Evolutionary conservation across 2,329 filamentous ascomycete species (phyloP), one percentile per base, ranked within the genome.

Genomic region (Chaetomium olivaceum): DNA sequence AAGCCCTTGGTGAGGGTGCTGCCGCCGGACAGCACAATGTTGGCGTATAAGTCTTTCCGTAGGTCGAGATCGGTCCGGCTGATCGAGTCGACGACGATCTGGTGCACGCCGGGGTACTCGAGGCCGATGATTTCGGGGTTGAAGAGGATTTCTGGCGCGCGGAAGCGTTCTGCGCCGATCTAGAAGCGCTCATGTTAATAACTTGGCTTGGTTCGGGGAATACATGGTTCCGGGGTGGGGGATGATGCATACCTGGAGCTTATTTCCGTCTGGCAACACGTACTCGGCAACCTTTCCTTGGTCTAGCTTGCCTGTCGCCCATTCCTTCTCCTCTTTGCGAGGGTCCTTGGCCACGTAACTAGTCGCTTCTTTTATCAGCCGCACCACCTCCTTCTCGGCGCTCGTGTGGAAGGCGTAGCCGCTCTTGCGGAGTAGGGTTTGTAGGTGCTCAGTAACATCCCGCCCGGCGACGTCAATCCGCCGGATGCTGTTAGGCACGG

Each of bases 321-420:
- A 99, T 69, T 98, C 95, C 80, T 97, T 97, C 81, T 99, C 95
- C 78, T 99, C 95, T 73, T 91, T 93, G 76, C 90, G 90, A 8
- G 95, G 93, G 77, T 98, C 93, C 61, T 91, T 81, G 27, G 95
- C 93, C 48, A 99, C 90, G 77, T 98, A 99, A 64, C 91, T 91
- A 57, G 92, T 90, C 75, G 91, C 91, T 83, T 99, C 95, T 81
- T 99, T 99, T 81, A 99, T 97, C 78, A 92, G 85, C 71, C 94
- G 88, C 65, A 99, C 95, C n/a, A 97, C 93, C 80, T 99, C 95
- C 82, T 99, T 99, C 83, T 99, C 95, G 14, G 95, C 95, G 76
- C 93, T 97, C 21, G 95, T 99, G 80, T 98, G 94, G 77, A 99
- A 96, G 21, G 97, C 88, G 76, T 95, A 92, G 58, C 95, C 95